Conservation (phyloP, 2,329 filamentous ascomycete genomes). For the Colletotrichum lentis region DNA sequence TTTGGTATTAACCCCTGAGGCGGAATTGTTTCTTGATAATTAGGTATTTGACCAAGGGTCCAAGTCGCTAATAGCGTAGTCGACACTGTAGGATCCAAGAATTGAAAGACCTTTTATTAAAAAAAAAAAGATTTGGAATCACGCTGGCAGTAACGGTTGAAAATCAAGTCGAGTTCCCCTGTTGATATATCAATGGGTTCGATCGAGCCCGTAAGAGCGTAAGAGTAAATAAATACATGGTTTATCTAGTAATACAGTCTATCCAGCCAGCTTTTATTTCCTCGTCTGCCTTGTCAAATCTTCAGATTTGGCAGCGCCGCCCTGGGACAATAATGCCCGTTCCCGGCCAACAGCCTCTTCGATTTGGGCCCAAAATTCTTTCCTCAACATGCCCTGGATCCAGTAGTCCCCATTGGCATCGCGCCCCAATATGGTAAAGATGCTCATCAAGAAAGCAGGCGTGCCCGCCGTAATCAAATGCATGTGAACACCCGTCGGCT, state of each 20-base stretch:
- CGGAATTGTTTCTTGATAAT: background rate
- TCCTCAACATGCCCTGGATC: slow-evolving; percentile 1
- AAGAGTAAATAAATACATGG: too few relatives aligned
- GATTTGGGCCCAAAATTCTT: slow-evolving; percentile 2
- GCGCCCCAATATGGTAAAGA: slow-evolving; percentile 7
- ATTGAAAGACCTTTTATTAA: background rate
- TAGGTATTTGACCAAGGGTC: background rate
- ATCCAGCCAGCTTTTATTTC: background rate
- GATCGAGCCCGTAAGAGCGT: background rate
- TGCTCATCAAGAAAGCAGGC: slow-evolving; percentile 8
- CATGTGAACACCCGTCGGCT: slow-evolving; percentile 15
- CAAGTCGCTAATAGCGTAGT: background rate
- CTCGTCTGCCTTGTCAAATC: background rate
- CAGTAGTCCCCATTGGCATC: slow-evolving; percentile 11
- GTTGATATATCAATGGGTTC: too few relatives aligned
- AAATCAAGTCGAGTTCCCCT: too few relatives aligned
- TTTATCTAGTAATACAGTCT: background rate
- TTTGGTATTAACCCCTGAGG: background rate
- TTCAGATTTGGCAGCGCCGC: background rate
- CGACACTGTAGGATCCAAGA: too few relatives aligned
- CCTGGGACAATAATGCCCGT: too few relatives aligned
- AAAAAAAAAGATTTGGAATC: too few relatives aligned
- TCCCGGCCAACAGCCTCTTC: background rate
- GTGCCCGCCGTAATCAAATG: slow-evolving; percentile 5
- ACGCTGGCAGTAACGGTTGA: too few relatives aligned